Percentiles rank a stretch among this genome's conserved stretches.
phyloP scores from a whole-genome alignment of 2,329 filamentous ascomycete species.

The Paracorniculantispora psalliotae region DNA sequence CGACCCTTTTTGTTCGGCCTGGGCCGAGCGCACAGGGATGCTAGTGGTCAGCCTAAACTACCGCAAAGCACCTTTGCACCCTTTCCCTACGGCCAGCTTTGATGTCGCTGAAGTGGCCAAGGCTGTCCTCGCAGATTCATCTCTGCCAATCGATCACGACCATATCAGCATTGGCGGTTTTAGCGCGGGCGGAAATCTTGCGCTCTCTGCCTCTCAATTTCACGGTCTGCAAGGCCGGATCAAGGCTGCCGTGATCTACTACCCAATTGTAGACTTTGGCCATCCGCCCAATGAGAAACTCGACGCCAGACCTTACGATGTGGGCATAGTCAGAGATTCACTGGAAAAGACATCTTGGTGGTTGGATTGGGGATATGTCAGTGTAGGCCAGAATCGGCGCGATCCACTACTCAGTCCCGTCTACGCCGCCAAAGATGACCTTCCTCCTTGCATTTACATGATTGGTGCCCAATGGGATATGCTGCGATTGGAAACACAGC shows the following conservation, averaged over 20 bases:
- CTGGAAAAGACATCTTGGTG: background rate
- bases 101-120: constrained; percentile 41
- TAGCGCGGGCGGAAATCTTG: constrained; percentile 47
- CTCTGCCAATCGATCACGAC: constrained; percentile 31
- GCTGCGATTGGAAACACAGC: constrained; percentile 24
- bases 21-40: constrained; percentile 34
- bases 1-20: constrained; percentile 41
- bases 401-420: constrained; percentile 31
- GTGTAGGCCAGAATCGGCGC: constrained; percentile 24
- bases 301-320: background rate
- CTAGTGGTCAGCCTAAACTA: constrained; percentile 47
- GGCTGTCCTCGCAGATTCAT: constrained; percentile 18
- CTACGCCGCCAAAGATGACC: constrained; percentile 24
- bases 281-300: background rate
- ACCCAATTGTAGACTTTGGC: background rate
- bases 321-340: background rate
- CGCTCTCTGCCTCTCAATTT: constrained; percentile 37
- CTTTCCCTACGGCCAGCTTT: constrained; percentile 40
- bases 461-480: constrained; percentile 35
- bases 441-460: constrained; percentile 33
- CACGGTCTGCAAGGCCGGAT: constrained; percentile 23
- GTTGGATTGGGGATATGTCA: constrained; percentile 23
- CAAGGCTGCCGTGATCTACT: constrained; percentile 7
- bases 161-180: constrained; percentile 42
- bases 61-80: constrained; percentile 37